Base-by-base conservation (phyloP, 495 filamentous ascomycete species). In the Aspergillus mulundensis region DNA sequence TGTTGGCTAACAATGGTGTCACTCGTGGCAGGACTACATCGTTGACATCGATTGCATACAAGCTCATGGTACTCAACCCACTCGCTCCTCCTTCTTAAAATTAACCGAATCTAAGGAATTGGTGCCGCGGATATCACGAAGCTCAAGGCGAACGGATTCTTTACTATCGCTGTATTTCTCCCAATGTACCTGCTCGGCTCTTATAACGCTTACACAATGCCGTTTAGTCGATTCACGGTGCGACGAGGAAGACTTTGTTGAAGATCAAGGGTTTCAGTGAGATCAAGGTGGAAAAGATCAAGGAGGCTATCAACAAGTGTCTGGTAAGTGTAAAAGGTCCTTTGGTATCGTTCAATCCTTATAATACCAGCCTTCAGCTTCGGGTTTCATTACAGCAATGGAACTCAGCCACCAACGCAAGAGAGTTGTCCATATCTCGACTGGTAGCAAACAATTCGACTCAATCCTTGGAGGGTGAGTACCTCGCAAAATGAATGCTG, bases 191-290 rank as follows among this genome's bases (percentile, higher is more conserved):
- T 25, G 32, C 32, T 4, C 7, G 19, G 39, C 7, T 42, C 10
- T 30, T 20, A n/a, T 42, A 3, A 36, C 55, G 23, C 54, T 53
- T 20, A 54, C 50, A 19, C 20, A 49, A 24, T 50, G 11, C 20
- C 20, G 7, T 52, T n/a, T 25, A 87, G 87, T 81, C 84, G 43
- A 82, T 90, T 38, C 80, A 87, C 60, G 74, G 79, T 16, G 83
- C 85, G 16, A 89, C 86, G 6, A 78, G 84, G 36, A 83, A 78
- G 58, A 84, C 75, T 25, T 76, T 91, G 30, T 67, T 86, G 53
- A 90, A 87, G 66, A 88, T 91, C 66, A 89, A 87, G 65, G 88
- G 88, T 7, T 90, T 91, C 70, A 89, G 86, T 52, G 88, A 91
- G 63, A 77, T 85, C 62, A 91, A 90, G 68, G 88, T 90, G 12